Evolutionary conservation across 306 rosid species (phyloP).

Genomic region (Purshia tridentata): DNA sequence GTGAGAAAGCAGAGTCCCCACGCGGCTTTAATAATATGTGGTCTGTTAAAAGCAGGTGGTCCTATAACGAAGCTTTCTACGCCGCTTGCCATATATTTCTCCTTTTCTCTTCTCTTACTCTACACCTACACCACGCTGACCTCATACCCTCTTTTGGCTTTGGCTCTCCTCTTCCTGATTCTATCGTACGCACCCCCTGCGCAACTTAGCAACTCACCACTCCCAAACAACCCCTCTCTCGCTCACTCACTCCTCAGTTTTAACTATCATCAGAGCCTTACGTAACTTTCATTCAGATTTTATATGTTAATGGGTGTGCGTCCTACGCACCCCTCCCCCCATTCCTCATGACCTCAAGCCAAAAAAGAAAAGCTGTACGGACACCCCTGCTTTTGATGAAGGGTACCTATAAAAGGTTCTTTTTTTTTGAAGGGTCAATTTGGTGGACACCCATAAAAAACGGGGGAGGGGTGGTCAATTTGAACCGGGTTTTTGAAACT

Average conservation of each 20-base stretch:
- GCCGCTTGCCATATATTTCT: constrained; percentile 51
- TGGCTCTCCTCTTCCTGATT: too few species aligned
- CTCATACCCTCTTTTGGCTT: constrained; percentile 16
- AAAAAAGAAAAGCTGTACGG: not conserved
- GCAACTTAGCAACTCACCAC: constrained; percentile 15
- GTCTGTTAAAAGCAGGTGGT: constrained; percentile 56
- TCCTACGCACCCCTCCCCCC: too few species aligned
- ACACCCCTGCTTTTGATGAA: not conserved
- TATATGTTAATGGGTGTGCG: not conserved
- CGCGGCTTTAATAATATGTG: constrained; percentile 19
- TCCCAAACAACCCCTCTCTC: not conserved
- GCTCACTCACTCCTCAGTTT: constrained; percentile 4
- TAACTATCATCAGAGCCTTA: constrained; percentile 4
- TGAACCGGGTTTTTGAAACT: constrained; percentile 42
- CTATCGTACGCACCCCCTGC: constrained; percentile 28
- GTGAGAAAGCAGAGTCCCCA: constrained; percentile 14
- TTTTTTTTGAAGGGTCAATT: not conserved
- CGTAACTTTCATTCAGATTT: constrained; percentile 37
- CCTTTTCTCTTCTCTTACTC: constrained; percentile 16
- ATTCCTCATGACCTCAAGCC: not conserved
- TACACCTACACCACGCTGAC: constrained; percentile 34
- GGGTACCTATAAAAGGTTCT: not conserved
- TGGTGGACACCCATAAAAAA: constrained; percentile 35
- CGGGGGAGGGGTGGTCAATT: constrained; percentile 21
- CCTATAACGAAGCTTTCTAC: constrained; percentile 52